These are phyloP conservation scores for Aspergillus tamarii DNA, from an alignment of 2,329 filamentous ascomycete genomes.

Conservation along the genomic window DNA sequence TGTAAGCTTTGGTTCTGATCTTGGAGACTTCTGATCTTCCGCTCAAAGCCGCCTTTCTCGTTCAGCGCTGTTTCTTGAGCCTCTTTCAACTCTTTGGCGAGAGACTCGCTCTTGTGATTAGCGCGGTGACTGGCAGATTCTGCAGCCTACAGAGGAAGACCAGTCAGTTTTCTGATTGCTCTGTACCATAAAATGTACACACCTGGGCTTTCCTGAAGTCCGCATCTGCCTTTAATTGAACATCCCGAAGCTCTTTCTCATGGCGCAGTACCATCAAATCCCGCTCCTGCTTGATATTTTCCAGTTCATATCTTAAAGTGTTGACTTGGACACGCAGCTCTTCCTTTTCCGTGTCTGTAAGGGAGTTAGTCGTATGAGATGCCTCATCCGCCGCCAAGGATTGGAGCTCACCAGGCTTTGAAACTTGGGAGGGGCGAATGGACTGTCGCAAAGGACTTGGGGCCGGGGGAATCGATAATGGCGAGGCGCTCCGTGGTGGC, in stretches of 20 bases:
- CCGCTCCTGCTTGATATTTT: conserved; percentile 84
- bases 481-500: conserved; percentile 57
- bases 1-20: conserved; percentile 74
- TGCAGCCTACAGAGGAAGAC: conserved; percentile 43
- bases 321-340: conserved; percentile 88
- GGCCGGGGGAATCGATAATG: conserved; percentile 38
- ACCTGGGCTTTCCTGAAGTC: conserved; percentile 73
- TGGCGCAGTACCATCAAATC: conserved; percentile 78
- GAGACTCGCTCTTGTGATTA: conserved; percentile 57
- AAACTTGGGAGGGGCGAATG: conserved; percentile 34
- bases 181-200: conserved; percentile 10
- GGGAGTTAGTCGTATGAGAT: conserved; percentile 7
- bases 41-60: conserved; percentile 59
- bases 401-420: conserved; percentile 41
- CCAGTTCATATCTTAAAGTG: conserved; percentile 82
- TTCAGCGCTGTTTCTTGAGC: conserved; percentile 57
- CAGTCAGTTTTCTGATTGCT: neutral
- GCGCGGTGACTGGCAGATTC: conserved; percentile 57
- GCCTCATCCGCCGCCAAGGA: neutral
- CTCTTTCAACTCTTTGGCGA: conserved; percentile 60
- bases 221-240: conserved; percentile 78
- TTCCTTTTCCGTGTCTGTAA: conserved; percentile 60
- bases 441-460: conserved; percentile 43
- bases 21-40: conserved; percentile 58
- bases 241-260: conserved; percentile 80